These are phyloP conservation scores for Picochlorum sp. DNA, from an alignment of 139 green algal genomes.

Conservation along the genomic window DNA sequence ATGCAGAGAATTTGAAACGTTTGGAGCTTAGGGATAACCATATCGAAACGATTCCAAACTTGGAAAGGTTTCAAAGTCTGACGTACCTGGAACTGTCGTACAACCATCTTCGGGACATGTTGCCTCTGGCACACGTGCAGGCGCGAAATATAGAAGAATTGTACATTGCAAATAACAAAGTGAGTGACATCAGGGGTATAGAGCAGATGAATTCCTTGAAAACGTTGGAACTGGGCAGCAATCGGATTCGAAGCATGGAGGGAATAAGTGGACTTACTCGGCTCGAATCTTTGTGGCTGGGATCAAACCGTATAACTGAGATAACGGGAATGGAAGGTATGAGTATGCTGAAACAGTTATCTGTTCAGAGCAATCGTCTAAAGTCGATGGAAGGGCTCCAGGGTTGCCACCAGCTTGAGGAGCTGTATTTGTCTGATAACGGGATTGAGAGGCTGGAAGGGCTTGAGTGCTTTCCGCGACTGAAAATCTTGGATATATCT, in stretches of 20 bases:
- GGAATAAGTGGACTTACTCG: constrained; percentile 29
- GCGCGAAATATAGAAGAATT: constrained; percentile 50
- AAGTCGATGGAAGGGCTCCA: constrained; percentile 65
- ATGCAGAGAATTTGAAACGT: constrained; percentile 36
- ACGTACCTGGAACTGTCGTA: constrained; percentile 73
- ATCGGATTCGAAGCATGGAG: constrained; percentile 68
- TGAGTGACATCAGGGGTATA: constrained; percentile 37
- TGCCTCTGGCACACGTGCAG: constrained; percentile 32
- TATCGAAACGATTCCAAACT: constrained; percentile 43
- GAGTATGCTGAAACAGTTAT: constrained; percentile 28
- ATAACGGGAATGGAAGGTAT: constrained; percentile 37
- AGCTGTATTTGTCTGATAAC: constrained; percentile 91
- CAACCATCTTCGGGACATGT: constrained; percentile 69
- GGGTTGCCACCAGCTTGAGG: constrained; percentile 49
- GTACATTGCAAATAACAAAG: constrained; percentile 80
- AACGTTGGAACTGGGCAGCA: constrained; percentile 84
- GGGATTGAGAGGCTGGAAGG: constrained; percentile 45
- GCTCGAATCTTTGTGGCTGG: constrained; percentile 85
- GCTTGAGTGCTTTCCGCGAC: constrained; percentile 38
- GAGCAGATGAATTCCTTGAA: constrained; percentile 43
- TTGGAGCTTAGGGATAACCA: constrained; percentile 80
- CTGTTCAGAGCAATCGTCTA: constrained; percentile 65
- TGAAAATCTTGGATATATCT: constrained; percentile 74
- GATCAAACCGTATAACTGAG: constrained; percentile 74
- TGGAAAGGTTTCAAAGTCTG: constrained; percentile 43